Percentiles rank a stretch among this genome's conserved stretches.
These are phyloP conservation scores for Gracilariopsis chorda DNA, from an alignment of 23 red algal genomes.

Conservation along the genomic window DNA sequence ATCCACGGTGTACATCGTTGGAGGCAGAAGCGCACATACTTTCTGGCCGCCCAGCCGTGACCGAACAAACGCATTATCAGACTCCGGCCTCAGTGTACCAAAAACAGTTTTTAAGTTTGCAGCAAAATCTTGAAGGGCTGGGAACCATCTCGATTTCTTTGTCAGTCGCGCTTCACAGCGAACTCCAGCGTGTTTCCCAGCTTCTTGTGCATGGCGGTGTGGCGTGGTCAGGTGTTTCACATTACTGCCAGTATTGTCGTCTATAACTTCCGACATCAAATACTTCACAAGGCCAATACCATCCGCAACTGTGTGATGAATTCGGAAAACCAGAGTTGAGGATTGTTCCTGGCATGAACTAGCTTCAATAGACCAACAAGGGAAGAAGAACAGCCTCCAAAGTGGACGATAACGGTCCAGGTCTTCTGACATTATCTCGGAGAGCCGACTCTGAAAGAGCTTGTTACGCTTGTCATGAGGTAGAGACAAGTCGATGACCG, in stretches of 20 bases:
- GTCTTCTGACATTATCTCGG: not conserved
- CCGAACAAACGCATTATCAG: conserved; percentile 1
- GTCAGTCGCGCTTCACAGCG: not conserved
- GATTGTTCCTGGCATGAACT: not conserved
- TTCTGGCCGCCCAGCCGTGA: not conserved
- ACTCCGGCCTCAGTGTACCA: not conserved
- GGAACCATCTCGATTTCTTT: not conserved
- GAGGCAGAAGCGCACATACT: conserved; percentile 37
- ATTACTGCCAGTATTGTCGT: not conserved
- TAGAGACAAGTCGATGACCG: not conserved
- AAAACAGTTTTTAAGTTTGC: not conserved
- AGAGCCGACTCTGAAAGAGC: not conserved
- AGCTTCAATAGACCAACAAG: conserved; percentile 17
- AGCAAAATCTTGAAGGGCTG: not conserved
- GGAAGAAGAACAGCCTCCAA: conserved; percentile 25
- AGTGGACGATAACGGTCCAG: conserved; percentile 6
- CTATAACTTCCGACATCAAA: conserved; percentile 23
- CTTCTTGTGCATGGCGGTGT: not conserved
- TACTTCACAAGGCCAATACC: conserved; percentile 52
- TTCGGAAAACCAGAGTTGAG: conserved; percentile 15
- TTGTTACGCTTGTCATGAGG: not conserved
- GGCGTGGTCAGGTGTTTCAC: not conserved
- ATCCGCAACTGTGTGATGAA: conserved; percentile 45
- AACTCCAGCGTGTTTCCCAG: not conserved
- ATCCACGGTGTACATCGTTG: conserved; percentile 1